Conservation (phyloP, 345 rosid genomes). For the Isatis tinctoria region DNA sequence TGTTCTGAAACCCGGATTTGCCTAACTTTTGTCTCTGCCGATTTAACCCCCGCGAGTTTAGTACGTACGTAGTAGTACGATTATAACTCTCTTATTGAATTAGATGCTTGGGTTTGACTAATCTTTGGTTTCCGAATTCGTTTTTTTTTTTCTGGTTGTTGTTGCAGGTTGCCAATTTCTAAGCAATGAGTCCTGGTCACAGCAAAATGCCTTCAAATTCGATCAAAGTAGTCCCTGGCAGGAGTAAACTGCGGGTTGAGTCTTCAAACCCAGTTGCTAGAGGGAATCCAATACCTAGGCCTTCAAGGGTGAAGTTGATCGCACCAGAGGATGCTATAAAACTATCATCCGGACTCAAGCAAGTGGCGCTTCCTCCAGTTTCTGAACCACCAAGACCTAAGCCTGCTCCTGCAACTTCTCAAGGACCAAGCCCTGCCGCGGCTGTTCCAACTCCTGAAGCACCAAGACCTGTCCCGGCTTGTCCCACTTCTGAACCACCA, state of each 20-base stretch:
- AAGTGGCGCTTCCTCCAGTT: not conserved
- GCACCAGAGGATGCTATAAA: constrained; percentile 18
- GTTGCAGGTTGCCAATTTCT: constrained; percentile 4
- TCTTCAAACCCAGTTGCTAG: constrained; percentile 27
- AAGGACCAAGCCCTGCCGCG: not conserved
- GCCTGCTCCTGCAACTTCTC: not conserved
- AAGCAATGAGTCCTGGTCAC: constrained; percentile 19
- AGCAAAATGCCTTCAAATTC: constrained; percentile 11
- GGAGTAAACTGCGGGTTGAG: constrained; percentile 26
- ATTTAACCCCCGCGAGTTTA: not conserved
- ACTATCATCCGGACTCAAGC: constrained; percentile 5
- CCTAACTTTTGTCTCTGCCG: not conserved
- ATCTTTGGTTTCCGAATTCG: not conserved
- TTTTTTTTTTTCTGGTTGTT: not conserved
- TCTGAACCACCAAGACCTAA: not conserved
- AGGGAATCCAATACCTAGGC: not conserved
- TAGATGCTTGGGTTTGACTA: not conserved
- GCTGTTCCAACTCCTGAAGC: not conserved
- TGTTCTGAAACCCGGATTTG: not conserved
- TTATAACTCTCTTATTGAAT: not conserved
- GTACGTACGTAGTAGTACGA: not conserved
- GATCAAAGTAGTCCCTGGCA: constrained; percentile 28
- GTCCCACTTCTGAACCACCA: not conserved
- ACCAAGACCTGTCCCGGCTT: not conserved
- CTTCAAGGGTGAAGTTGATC: constrained; percentile 23